Base-by-base conservation (phyloP, 176 grass and related monocot species). In the Zoysia japonica region DNA sequence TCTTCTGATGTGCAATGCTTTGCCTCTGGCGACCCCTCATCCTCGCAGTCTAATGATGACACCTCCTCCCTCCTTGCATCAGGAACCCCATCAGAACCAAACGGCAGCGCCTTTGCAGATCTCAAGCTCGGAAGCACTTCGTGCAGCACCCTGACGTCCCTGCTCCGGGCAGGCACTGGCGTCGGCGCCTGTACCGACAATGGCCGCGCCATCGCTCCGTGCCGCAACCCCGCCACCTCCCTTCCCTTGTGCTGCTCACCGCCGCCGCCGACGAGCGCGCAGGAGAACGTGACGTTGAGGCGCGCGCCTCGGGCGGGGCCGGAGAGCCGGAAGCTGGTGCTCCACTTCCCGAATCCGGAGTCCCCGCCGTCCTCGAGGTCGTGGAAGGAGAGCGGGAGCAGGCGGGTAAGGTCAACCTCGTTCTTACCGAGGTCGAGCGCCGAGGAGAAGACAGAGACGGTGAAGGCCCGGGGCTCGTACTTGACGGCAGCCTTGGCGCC, bases 311-410 rank as follows among this genome's bases (percentile, higher is more conserved):
- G 92, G 15, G 96, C 90, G n/a, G 87, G 84, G 2, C 96, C 96
- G 6, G 88, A 93, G 0, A 99, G 84, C 11, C 92, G 83, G 85
- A 95, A 95, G 80, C 92, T 99, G 52, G 92, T 95, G 82, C 72
- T 99, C 96, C 96, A 99, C 71, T 92, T 93, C 15, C 92, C 88
- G 46, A 91, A 93, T 5, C 87, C 92, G 47, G 88, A 85, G 40
- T 87, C 92, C 2, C 86, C 94, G 38, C 88, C 89, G 16, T 88
- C 92, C 76, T 99, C 92, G 17, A 99, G 92, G 36, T 99, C 96
- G 16, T 85, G 84, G 38, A 91, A 66, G 37, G 86, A 89, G 20
- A 92, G 11, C 40, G 96, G 96, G 19, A 99, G 92, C 38, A 99
- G 37, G 9, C 92, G 81, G 42, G 90, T 93, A 47, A 94, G 76